These are phyloP conservation scores for Lecanicillium sp. DNA, from an alignment of 2,329 filamentous ascomycete genomes.

Conservation along the genomic window DNA sequence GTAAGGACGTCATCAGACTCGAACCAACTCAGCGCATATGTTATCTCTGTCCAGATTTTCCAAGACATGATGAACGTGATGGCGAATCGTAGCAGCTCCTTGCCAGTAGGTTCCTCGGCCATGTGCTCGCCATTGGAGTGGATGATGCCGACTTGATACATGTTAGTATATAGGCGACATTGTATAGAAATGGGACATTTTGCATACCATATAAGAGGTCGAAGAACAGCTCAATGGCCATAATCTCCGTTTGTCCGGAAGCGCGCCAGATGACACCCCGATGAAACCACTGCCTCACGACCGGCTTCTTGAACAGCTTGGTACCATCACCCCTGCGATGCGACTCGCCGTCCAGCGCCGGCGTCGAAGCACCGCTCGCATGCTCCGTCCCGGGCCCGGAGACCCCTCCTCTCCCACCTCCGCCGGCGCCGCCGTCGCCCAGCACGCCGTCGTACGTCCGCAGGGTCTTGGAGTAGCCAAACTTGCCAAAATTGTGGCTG, in stretches of 20 bases:
- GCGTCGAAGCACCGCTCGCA: conserved; percentile 18
- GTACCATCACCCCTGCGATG: conserved; percentile 34
- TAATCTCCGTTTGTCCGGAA: conserved; percentile 52
- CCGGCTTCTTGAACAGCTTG: conserved; percentile 53
- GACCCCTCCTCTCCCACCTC: conserved; percentile 15
- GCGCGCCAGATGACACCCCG: conserved; percentile 59
- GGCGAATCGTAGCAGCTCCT: conserved; percentile 51
- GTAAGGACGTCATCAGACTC: conserved; percentile 56
- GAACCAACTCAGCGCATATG: conserved; percentile 54
- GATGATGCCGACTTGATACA: conserved; percentile 48
- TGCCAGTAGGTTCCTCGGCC: conserved; percentile 47
- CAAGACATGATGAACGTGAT: conserved; percentile 58
- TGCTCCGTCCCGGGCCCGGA: conserved; percentile 9
- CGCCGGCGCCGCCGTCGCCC: background rate
- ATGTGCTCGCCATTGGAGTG: conserved; percentile 57
- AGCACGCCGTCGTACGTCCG: conserved; percentile 36
- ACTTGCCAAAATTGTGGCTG: conserved; percentile 57
- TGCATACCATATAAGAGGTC: conserved; percentile 49
- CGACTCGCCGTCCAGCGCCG: conserved; percentile 18
- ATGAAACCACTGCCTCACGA: conserved; percentile 60
- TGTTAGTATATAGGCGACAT: background rate
- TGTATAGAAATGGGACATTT: conserved; percentile 7
- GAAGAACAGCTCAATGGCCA: conserved; percentile 58
- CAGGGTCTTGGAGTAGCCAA: conserved; percentile 55
- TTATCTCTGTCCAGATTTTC: conserved; percentile 59